phyloP scores from a whole-genome alignment of 257 asterid species.

The Petunia secreta region DNA sequence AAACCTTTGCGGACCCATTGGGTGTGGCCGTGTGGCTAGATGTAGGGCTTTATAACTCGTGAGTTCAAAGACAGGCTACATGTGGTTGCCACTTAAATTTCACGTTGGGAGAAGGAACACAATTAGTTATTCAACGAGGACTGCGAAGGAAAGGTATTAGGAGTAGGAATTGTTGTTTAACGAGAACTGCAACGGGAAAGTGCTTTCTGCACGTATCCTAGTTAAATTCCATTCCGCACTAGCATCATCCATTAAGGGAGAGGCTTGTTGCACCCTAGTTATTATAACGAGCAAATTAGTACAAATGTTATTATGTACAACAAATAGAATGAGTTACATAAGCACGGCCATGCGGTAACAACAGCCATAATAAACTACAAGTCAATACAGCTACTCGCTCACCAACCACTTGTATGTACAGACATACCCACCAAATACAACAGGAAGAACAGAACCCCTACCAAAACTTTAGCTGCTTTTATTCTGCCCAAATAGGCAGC shows the following conservation, averaged over 20 bases:
- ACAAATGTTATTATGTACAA: constrained; percentile 10
- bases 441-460: background rate
- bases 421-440: constrained; percentile 32
- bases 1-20: background rate
- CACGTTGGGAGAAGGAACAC: background rate
- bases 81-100: background rate
- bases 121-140: background rate
- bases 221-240: background rate
- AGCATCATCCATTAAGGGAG: background rate
- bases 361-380: constrained; percentile 7
- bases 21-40: background rate
- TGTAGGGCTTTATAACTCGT: background rate
- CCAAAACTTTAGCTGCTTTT: constrained; percentile 33
- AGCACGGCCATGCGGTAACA: background rate
- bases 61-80: background rate
- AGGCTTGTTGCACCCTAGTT: background rate
- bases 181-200: background rate
- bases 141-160: background rate
- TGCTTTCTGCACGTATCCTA: background rate
- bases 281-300: background rate
- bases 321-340: constrained; percentile 21
- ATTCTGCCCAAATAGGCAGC: constrained; percentile 36
- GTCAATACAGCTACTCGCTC: constrained; percentile 22
- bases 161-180: background rate
- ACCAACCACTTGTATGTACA: constrained; percentile 51